These are phyloP conservation scores for Parsonsia alboflavescens DNA, from an alignment of 257 asterid species.

Conservation along the genomic window DNA sequence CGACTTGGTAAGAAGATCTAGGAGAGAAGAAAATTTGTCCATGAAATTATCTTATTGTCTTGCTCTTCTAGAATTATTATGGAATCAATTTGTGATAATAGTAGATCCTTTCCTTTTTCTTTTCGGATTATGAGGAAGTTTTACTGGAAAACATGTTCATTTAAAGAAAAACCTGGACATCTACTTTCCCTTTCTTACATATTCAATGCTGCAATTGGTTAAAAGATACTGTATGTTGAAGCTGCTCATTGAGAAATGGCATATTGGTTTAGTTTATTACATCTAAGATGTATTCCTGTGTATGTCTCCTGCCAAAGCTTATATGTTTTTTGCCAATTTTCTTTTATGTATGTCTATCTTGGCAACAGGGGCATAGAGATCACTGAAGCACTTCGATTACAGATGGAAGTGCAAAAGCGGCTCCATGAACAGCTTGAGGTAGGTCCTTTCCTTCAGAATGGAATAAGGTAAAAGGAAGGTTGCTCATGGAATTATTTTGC, in stretches of 20 bases:
- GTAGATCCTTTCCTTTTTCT: background rate
- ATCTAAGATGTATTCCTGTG: background rate
- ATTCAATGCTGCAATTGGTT: background rate
- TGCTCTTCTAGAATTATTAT: background rate
- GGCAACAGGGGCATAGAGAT: conserved; percentile 74
- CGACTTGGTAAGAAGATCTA: background rate
- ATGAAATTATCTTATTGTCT: background rate
- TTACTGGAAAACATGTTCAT: background rate
- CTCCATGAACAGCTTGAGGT: conserved; percentile 98
- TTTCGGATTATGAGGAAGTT: background rate
- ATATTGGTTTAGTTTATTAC: background rate
- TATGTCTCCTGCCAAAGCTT: background rate
- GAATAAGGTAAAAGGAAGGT: background rate
- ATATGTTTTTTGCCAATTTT: background rate
- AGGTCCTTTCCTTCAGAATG: conserved; percentile 21
- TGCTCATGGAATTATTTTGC: background rate
- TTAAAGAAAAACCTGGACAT: background rate
- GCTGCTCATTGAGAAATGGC: background rate
- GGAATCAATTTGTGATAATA: background rate
- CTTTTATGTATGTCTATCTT: background rate
- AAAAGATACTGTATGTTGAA: background rate
- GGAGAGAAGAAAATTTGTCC: background rate
- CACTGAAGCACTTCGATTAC: conserved; percentile 86
- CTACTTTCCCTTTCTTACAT: background rate
- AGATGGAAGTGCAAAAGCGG: conserved; percentile 93